phyloP scores from a whole-genome alignment of 2,329 filamentous ascomycete species.

The Colletotrichum orbiculare region DNA sequence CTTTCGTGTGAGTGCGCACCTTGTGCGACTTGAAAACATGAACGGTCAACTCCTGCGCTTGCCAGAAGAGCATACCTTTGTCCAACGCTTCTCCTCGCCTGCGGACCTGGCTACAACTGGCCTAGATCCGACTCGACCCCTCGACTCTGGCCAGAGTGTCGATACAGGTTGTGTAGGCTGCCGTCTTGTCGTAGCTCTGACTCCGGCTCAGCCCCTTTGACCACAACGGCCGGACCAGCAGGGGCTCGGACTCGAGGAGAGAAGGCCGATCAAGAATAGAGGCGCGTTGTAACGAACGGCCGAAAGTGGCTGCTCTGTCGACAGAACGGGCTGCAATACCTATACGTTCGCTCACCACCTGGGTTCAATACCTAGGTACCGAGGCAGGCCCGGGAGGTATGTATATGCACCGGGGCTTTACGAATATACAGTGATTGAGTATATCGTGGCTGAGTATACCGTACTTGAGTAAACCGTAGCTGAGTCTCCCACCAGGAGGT shows the following conservation, averaged over 20 bases:
- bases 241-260: constrained; percentile 26
- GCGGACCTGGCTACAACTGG: constrained; percentile 12
- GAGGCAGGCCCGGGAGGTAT: too few species aligned
- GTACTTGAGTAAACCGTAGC: too few species aligned
- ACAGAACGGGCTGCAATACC: not conserved
- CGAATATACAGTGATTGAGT: too few species aligned
- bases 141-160: constrained; percentile 1
- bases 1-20: not conserved
- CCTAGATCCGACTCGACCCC: constrained; percentile 2
- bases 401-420: too few species aligned
- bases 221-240: constrained; percentile 24
- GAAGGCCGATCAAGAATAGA: constrained; percentile 11
- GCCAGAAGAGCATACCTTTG: constrained; percentile 1
- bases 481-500: too few species aligned
- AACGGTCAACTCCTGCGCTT: constrained; percentile 30
- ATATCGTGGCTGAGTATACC: too few species aligned
- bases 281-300: constrained; percentile 23
- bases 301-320: constrained; percentile 31
- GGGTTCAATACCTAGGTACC: too few species aligned
- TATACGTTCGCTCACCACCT: too few species aligned
- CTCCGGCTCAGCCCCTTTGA: constrained; percentile 19
- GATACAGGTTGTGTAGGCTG: constrained; percentile 13
- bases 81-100: constrained; percentile 2
- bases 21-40: constrained; percentile 19
- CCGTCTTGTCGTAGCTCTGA: constrained; percentile 15